Evolutionary conservation across 768 basidiomycete genomes (phyloP).

Genomic region (Naganishia kalamii): DNA sequence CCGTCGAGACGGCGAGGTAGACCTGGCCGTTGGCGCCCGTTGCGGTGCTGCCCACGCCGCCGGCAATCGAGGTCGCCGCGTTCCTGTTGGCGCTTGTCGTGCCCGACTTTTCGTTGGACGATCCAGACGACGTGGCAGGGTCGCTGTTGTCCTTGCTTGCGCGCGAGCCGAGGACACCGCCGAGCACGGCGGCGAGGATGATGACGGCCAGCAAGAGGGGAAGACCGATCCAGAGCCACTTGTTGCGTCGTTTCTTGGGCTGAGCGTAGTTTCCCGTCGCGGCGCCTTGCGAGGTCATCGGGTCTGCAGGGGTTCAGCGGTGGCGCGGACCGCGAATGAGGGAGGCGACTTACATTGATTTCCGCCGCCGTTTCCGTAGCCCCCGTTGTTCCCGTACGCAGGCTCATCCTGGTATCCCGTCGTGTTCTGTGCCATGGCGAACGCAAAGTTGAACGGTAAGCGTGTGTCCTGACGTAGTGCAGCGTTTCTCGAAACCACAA

Average conservation of each 20-base stretch:
- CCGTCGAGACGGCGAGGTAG: constrained; percentile 66
- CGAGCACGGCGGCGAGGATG: constrained; percentile 52
- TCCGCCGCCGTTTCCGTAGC: constrained; percentile 21
- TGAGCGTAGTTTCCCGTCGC: constrained; percentile 9
- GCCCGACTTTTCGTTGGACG: constrained; percentile 29
- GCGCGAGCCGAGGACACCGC: constrained; percentile 70
- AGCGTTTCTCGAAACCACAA: too few relatives aligned
- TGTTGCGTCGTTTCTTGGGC: constrained; percentile 39
- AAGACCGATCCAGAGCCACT: constrained; percentile 48
- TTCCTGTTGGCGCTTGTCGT: constrained; percentile 40
- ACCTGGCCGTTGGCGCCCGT: constrained; percentile 39
- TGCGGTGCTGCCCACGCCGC: constrained; percentile 27
- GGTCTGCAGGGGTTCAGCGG: background rate
- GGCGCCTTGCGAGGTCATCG: constrained; percentile 6
- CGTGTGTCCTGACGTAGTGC: too few relatives aligned
- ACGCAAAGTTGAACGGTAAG: too few relatives aligned
- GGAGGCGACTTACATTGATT: constrained; percentile 3
- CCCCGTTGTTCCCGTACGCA: constrained; percentile 18
- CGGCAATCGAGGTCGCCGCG: constrained; percentile 39
- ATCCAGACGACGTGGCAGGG: constrained; percentile 23
- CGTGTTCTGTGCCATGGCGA: constrained; percentile 13
- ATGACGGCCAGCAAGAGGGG: constrained; percentile 40
- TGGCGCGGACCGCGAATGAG: too few relatives aligned
- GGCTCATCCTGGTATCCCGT: constrained; percentile 37
- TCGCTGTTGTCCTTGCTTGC: constrained; percentile 50